These are phyloP conservation scores for Didymella arachidicola DNA, from an alignment of 2,329 filamentous ascomycete genomes.

Conservation along the genomic window DNA sequence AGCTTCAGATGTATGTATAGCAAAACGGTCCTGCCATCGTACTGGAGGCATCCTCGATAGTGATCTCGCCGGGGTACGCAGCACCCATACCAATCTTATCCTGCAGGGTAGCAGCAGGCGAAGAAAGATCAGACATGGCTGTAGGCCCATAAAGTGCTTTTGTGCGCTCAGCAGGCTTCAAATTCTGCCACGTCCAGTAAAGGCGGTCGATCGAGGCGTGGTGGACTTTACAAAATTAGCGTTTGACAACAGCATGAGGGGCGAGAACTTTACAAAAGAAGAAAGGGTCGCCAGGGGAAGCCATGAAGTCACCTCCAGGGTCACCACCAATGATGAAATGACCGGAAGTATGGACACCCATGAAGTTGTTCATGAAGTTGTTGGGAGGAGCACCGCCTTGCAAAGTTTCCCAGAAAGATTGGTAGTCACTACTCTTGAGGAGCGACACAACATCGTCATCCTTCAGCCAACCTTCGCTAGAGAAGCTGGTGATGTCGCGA, in stretches of 20 bases:
- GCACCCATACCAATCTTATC: conserved; percentile 53
- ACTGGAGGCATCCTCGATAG: conserved; percentile 53
- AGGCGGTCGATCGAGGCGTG: conserved; percentile 55
- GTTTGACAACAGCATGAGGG: too few relatives aligned
- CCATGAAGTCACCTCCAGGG: conserved; percentile 56
- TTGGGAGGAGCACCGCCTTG: conserved; percentile 41
- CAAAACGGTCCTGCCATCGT: conserved; percentile 57
- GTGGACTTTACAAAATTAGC: conserved; percentile 41
- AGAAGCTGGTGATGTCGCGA: conserved; percentile 48
- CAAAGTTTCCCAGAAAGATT: conserved; percentile 48
- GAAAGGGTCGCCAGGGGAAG: conserved; percentile 56
- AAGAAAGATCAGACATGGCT: conserved; percentile 53
- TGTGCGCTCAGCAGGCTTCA: conserved; percentile 49
- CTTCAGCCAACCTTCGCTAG: conserved; percentile 14
- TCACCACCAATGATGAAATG: conserved; percentile 58
- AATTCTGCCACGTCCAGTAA: conserved; percentile 61
- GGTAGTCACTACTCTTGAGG: conserved; percentile 23
- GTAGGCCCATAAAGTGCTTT: conserved; percentile 53
- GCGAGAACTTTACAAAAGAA: conserved; percentile 49
- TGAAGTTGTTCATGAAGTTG: conserved; percentile 46
- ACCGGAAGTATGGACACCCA: conserved; percentile 57
- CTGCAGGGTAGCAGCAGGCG: conserved; percentile 55
- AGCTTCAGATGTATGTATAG: conserved; percentile 50
- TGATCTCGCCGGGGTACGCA: conserved; percentile 40
- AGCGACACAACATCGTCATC: conserved; percentile 25